Evolutionary conservation across 2,329 filamentous ascomycete genomes (phyloP).

Genomic region (Fusarium sp.): DNA sequence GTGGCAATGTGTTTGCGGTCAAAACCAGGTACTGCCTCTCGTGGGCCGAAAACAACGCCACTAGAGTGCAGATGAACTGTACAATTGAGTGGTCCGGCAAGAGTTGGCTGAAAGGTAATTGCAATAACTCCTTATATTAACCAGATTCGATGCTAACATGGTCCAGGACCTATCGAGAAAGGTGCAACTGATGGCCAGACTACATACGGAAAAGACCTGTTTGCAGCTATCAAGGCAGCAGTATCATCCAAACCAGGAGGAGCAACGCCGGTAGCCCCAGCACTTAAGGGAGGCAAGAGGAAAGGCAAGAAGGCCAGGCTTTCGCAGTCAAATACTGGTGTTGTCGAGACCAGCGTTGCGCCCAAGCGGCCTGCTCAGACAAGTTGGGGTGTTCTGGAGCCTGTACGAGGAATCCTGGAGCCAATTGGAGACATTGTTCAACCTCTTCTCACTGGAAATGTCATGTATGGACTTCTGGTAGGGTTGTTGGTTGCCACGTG

Average conservation of each 20-base stretch:
- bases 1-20: slow-evolving; percentile 87
- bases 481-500: slow-evolving; percentile 79
- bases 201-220: slow-evolving; percentile 82
- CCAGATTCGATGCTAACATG: slow-evolving; percentile 42
- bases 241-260: slow-evolving; percentile 72
- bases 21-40: slow-evolving; percentile 96
- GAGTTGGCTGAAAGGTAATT: slow-evolving; percentile 93
- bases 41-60: slow-evolving; percentile 89
- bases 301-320: slow-evolving; percentile 64
- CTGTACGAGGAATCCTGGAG: slow-evolving; percentile 74
- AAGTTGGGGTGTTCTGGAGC: slow-evolving; percentile 85
- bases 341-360: slow-evolving; percentile 51
- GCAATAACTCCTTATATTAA: not conserved
- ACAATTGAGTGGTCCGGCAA: slow-evolving; percentile 96
- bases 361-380: slow-evolving; percentile 56
- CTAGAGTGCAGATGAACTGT: slow-evolving; percentile 86
- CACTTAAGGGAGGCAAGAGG: slow-evolving; percentile 66
- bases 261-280: slow-evolving; percentile 56
- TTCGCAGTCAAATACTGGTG: slow-evolving; percentile 56
- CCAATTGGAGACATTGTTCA: slow-evolving; percentile 75
- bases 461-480: slow-evolving; percentile 79
- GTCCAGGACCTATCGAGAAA: slow-evolving; percentile 89
- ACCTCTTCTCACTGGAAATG: slow-evolving; percentile 78
- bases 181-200: slow-evolving; percentile 90
- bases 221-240: slow-evolving; percentile 76